Evolutionary conservation across 768 basidiomycete genomes (phyloP), one percentile per base, ranked within the genome.

Genomic region (Boletus coccyginus): DNA sequence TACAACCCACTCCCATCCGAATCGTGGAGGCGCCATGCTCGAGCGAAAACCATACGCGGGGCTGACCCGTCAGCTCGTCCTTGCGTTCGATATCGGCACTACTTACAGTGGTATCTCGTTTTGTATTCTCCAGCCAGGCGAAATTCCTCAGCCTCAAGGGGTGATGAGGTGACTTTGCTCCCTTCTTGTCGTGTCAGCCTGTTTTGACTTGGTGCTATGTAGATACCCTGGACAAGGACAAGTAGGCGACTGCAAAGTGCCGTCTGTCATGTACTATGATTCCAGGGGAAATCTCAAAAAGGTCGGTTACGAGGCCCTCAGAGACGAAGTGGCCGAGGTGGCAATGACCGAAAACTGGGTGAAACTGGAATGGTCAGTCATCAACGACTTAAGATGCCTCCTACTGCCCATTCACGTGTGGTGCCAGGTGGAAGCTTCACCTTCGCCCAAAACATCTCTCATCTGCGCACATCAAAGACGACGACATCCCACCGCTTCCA

Each of bases 201-300:
- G 36, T 52, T 32, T 50, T 53, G 46, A 59, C 55, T 14, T 3
- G 17, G 42, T 27, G 21, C 21, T 31, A 69, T 21, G 21, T 21
- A 21, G 73, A 29, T 75, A 68, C 52, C 75, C 76, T 8, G 75
- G 73, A 1, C 75, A 77, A 40, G 74, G 75, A 47, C 63, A 70
- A 51, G 58, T 68, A 4, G 75, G 77, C 13, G 73, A 75, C 45
- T 74, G 66, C 40, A 80, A 80, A 58, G 74, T 80, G 16, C 79
- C 80, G 0, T 76, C 76, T 12, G 63, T 80, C 42, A 60, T 81
- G 29, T 81, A 75, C 56, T 81, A 81, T 47, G 75, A 78, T 48
- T 46, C 61, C 32, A 45, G 61, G 16, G 79, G 79, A 4, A 61
- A 61, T 3, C 66, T 77, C 7, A 64, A 67, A 38, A 73, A 74